Conservation (phyloP, 148 eudicot species). For the Vaccinium darrowii region DNA sequence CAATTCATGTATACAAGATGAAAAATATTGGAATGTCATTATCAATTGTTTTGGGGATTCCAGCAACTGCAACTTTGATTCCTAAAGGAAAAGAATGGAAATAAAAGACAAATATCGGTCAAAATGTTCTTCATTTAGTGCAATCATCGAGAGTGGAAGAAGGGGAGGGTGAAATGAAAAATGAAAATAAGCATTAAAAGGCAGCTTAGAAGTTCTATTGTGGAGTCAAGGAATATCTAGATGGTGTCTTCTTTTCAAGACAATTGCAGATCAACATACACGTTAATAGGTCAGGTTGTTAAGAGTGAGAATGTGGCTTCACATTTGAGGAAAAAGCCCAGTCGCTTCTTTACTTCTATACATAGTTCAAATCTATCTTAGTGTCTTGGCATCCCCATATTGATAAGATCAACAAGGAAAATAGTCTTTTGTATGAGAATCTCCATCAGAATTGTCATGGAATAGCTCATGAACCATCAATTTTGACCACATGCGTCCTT, state of each 20-base stretch:
- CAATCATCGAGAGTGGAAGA: neutral
- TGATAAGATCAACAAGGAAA: neutral
- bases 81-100: slow-evolving; percentile 47
- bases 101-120: slow-evolving; percentile 4
- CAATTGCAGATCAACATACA: neutral
- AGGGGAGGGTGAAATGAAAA: neutral
- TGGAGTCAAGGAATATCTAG: neutral
- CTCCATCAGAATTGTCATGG: neutral
- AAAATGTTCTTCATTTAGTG: neutral
- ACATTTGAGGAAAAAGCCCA: neutral
- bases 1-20: slow-evolving; percentile 7
- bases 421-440: neutral
- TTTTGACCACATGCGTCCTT: neutral
- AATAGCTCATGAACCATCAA: neutral
- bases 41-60: slow-evolving; percentile 96
- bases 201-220: neutral
- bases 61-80: slow-evolving; percentile 79
- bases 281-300: neutral
- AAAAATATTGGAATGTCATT: slow-evolving; percentile 85
- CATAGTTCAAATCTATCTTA: neutral
- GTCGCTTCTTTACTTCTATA: neutral
- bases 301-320: neutral
- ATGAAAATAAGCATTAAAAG: neutral
- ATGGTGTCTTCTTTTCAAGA: neutral
- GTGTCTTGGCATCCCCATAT: neutral